A percentile compares a stretch with the other conserved stretches of the same genome.
Conservation (phyloP, 2,329 filamentous ascomycete species). For the Exophiala sp. region DNA sequence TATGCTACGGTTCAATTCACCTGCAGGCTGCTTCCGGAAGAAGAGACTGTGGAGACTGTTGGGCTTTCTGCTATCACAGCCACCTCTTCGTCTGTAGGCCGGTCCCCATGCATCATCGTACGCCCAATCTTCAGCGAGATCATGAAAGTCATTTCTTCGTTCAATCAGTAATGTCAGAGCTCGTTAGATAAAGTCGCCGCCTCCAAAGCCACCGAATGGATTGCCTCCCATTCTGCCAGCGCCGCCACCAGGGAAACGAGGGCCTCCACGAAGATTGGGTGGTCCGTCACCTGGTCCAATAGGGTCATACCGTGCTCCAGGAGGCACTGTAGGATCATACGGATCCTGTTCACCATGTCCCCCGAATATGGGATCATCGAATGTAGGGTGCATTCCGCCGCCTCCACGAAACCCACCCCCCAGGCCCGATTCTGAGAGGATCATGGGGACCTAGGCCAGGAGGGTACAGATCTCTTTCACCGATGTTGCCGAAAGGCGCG, state of each 20-base stretch:
- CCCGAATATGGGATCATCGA: conserved; percentile 81
- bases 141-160: background rate
- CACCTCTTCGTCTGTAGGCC: too few relatives aligned
- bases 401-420: conserved; percentile 56
- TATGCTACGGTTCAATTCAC: too few relatives aligned
- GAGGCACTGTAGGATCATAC: conserved; percentile 69
- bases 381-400: conserved; percentile 91
- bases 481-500: conserved; percentile 53
- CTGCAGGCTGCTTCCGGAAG: too few relatives aligned
- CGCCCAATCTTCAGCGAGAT: background rate
- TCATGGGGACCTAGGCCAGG: conserved; percentile 79
- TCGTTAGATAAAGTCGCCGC: conserved; percentile 50
- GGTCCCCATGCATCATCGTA: too few relatives aligned
- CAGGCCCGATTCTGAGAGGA: conserved; percentile 64
- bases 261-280: conserved; percentile 43
- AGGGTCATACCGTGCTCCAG: conserved; percentile 88
- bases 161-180: background rate
- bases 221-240: conserved; percentile 40
- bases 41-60: too few relatives aligned
- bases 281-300: conserved; percentile 62
- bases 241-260: conserved; percentile 44
- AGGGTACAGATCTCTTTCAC: conserved; percentile 82
- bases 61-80: too few relatives aligned
- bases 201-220: conserved; percentile 57
- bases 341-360: conserved; percentile 49